phyloP scores from a whole-genome alignment of 441 rosid genomes.

The Caryocar brasiliense region DNA sequence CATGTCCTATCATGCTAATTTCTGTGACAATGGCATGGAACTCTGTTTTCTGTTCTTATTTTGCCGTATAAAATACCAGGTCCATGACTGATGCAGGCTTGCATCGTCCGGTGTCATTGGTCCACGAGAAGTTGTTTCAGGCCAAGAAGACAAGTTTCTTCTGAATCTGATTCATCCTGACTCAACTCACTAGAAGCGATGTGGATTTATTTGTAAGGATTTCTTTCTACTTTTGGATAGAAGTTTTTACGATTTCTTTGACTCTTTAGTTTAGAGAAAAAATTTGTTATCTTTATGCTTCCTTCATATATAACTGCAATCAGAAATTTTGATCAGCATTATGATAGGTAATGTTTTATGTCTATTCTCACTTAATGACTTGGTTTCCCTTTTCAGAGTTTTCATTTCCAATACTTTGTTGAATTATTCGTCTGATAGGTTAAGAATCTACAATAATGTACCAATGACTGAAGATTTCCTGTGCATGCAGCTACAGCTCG shows the following conservation, averaged over 20 bases:
- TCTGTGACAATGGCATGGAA: no score
- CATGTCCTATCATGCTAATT: no score
- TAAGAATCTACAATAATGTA: slow-evolving; percentile 37
- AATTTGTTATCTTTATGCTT: no score
- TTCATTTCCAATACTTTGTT: neutral
- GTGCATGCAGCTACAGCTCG: slow-evolving; percentile 24
- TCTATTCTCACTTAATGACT: neutral
- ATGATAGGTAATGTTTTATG: slow-evolving; percentile 40
- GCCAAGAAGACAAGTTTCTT: no score
- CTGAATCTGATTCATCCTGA: no score
- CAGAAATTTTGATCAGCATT: slow-evolving; percentile 33
- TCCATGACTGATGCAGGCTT: slow-evolving; percentile 41
- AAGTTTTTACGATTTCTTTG: no score
- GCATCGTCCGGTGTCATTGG: slow-evolving; percentile 74
- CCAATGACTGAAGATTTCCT: slow-evolving; percentile 38
- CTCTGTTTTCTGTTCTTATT: neutral
- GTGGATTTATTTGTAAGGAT: no score
- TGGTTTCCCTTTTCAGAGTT: neutral
- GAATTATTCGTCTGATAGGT: neutral
- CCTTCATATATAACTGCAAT: no score
- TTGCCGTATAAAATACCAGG: neutral
- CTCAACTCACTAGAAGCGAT: no score
- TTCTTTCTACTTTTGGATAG: no score
- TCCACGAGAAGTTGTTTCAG: slow-evolving; percentile 79
- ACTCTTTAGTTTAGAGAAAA: no score